A percentile compares a stretch with the other conserved stretches of the same genome.
Evolutionary conservation across 2,329 filamentous ascomycete species (phyloP).

Genomic region (Allantophomopsis cytisporea): DNA sequence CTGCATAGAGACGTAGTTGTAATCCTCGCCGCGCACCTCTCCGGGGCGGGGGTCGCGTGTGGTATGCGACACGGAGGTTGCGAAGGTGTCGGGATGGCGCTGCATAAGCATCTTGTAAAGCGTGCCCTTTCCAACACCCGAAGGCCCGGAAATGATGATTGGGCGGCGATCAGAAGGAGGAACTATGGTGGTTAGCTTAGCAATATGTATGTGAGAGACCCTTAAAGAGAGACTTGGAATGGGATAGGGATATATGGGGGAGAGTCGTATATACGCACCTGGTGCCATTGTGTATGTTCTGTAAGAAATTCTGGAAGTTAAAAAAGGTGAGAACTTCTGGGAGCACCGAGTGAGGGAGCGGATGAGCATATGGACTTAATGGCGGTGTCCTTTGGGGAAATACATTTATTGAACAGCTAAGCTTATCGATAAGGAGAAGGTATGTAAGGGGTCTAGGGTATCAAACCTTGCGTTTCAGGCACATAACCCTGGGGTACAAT

Average conservation of each 20-base stretch:
- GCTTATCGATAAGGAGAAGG: background rate
- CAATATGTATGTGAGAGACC: background rate
- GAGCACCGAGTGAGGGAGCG: constrained; percentile 6
- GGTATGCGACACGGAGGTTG: constrained; percentile 57
- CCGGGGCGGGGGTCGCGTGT: constrained; percentile 64
- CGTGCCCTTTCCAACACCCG: constrained; percentile 71
- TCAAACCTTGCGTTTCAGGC: too few relatives aligned
- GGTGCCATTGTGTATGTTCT: constrained; percentile 16
- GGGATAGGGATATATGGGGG: constrained; percentile 1
- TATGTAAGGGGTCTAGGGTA: background rate
- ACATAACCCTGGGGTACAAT: too few relatives aligned
- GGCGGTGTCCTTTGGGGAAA: background rate
- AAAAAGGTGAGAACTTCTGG: constrained; percentile 7
- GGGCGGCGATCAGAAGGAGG: constrained; percentile 28
- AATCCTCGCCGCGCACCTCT: constrained; percentile 66
- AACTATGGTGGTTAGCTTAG: constrained; percentile 4
- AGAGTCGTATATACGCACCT: constrained; percentile 7
- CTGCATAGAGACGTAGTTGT: constrained; percentile 60
- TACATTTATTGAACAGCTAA: background rate
- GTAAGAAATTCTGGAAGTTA: constrained; percentile 4
- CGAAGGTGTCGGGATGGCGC: constrained; percentile 39
- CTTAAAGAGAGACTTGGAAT: constrained; percentile 1
- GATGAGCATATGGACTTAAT: background rate
- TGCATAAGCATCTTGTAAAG: constrained; percentile 60
- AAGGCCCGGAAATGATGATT: constrained; percentile 68